Evolutionary conservation across 2,329 filamentous ascomycete species (phyloP), one percentile per base, ranked within the genome.

Genomic region (Scytalidium lignicola): DNA sequence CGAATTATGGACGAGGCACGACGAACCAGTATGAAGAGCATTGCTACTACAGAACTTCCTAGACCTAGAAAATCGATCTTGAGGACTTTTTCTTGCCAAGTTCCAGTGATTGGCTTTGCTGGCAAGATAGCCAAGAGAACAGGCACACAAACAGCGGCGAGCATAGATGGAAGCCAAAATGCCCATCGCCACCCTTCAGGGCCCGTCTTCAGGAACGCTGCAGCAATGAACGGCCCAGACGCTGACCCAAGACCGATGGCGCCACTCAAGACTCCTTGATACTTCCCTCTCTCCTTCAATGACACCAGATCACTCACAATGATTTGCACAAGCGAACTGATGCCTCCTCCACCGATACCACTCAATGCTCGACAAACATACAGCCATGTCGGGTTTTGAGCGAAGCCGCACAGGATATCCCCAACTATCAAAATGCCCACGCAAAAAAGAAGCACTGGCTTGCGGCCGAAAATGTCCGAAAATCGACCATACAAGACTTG

Each of bases 401-500:
- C 62, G 1, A 75, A 59, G 0, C 71, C 74, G 2, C 70, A 67
- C 1, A 71, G 71, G 2, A 75, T 55, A 0, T 71, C 73, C 1
- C 72, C 73, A 13, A 67, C 12, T 49, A 72, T 70, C 58, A 74
- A 73, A 7, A 74, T 65, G 1, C 64, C 65, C 13, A 74, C 58
- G 1, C 69, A 68, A 55, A 84, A 81, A 5, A 89, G 70, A 5
- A 90, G 69, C 54, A 78, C 82, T 59, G 74, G 58, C 59, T 88
- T 87, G 5, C 85, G 76, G 10, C 85, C 83, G 57, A 88, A 87
- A 26, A 88, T 85, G 60, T 88, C 84, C 45, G 75, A 82, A 3
- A 88, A 70, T 57, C 85, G 86, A 43, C 85, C 85, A 56, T 86
- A 90, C 0, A 90, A 69, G 1, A 86, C 87, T 62, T 91, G 87